These are phyloP conservation scores for Blastomyces emzantsi DNA, from an alignment of 2,329 filamentous ascomycete species.

Conservation along the genomic window DNA sequence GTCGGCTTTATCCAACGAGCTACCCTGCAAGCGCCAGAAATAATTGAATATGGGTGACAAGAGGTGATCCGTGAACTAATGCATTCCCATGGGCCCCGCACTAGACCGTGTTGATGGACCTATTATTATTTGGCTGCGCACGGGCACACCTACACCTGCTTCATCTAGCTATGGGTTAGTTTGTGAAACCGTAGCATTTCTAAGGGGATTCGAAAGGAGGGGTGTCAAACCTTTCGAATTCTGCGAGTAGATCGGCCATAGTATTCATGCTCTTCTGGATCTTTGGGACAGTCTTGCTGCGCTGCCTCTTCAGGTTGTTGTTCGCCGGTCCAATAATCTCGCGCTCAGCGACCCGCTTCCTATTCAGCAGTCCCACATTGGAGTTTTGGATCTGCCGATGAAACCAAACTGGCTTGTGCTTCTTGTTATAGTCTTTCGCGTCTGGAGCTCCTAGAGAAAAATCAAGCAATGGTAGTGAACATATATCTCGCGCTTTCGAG, in stretches of 20 bases:
- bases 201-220: background rate
- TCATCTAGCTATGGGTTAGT: background rate
- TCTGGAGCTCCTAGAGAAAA: slow-evolving; percentile 8
- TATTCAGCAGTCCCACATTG: background rate
- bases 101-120: background rate
- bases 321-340: slow-evolving; percentile 11
- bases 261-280: slow-evolving; percentile 19
- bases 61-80: background rate
- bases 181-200: background rate
- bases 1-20: background rate
- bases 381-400: background rate
- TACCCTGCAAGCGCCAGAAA: background rate
- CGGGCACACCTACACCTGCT: background rate
- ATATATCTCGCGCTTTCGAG: background rate
- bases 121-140: background rate
- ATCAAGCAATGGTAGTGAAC: slow-evolving; percentile 4
- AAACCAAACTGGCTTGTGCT: background rate
- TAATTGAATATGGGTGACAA: background rate
- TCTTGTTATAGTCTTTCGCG: slow-evolving; percentile 2
- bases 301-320: slow-evolving; percentile 2
- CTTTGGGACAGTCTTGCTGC: slow-evolving; percentile 19
- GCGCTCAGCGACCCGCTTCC: background rate
- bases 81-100: background rate
- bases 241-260: slow-evolving; percentile 24
- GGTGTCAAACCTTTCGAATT: slow-evolving; percentile 21